Conservation (phyloP, 495 filamentous ascomycete genomes). For the Cercophora sp. region DNA sequence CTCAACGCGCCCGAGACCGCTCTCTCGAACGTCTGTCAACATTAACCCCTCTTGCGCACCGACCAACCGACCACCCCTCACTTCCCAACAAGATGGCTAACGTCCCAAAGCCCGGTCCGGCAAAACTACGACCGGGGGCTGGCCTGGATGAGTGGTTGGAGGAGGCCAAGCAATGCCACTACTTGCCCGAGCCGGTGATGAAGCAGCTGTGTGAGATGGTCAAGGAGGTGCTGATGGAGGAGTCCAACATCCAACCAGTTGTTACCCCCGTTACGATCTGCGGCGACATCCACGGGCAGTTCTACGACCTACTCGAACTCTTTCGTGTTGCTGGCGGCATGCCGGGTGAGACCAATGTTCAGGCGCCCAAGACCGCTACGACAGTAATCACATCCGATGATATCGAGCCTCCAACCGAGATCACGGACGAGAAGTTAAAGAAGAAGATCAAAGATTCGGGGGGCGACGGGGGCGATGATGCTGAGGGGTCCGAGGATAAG, state of each 20-base stretch:
- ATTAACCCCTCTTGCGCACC: no score
- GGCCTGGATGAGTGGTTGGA: constrained; percentile 96
- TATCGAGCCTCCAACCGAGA: constrained; percentile 80
- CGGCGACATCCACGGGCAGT: constrained; percentile 98
- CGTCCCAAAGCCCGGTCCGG: constrained; percentile 79
- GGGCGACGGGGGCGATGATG: constrained; percentile 22
- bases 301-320: constrained; percentile 95
- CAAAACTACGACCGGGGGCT: constrained; percentile 73
- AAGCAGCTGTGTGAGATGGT: constrained; percentile 98
- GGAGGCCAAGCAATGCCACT: constrained; percentile 92
- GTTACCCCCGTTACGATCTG: constrained; percentile 96
- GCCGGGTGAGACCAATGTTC: constrained; percentile 69
- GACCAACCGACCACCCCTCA: neutral
- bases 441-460: constrained; percentile 66
- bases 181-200: constrained; percentile 92
- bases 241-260: constrained; percentile 97
- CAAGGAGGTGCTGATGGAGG: constrained; percentile 98
- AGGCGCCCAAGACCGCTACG: constrained; percentile 58
- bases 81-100: constrained; percentile 24
- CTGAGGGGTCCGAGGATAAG: constrained; percentile 37
- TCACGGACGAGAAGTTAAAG: constrained; percentile 76
- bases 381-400: constrained; percentile 76
- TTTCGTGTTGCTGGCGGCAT: constrained; percentile 95
- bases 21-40: no score
- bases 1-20: no score